Evolutionary conservation across 441 rosid genomes (phyloP).

Genomic region (Metrosideros polymorpha): DNA sequence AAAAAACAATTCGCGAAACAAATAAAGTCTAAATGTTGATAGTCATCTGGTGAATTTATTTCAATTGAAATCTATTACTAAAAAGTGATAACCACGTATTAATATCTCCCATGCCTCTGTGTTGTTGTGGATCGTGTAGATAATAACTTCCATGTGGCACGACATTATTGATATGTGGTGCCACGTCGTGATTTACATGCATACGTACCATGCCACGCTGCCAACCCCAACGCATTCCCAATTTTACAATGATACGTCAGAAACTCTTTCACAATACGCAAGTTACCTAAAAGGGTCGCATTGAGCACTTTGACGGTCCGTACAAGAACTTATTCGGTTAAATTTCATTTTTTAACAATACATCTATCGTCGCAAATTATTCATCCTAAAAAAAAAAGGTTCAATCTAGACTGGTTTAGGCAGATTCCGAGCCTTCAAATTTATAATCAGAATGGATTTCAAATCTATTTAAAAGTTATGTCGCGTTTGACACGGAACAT

Average conservation of each 20-base stretch:
- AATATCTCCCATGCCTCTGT: rapidly evolving
- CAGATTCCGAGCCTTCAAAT: not conserved
- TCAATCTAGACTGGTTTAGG: not conserved
- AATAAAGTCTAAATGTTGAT: not conserved
- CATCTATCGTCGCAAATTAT: no score
- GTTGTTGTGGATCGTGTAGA: not conserved
- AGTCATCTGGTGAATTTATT: not conserved
- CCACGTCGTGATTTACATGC: not conserved
- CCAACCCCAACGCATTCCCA: not conserved
- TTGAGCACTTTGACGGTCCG: no score
- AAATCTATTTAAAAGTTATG: not conserved
- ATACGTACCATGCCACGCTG: not conserved
- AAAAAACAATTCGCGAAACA: no score
- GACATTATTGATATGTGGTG: rapidly evolving
- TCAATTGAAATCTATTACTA: not conserved
- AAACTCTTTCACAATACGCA: not conserved
- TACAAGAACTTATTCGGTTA: not conserved
- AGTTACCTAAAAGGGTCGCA: no score
- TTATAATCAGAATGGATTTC: rapidly evolving
- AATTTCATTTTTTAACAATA: not conserved
- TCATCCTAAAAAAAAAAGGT: no score
- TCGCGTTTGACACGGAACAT: not conserved
- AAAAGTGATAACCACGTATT: rapidly evolving
- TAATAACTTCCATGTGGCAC: not conserved
- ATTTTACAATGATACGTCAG: not conserved